These are phyloP conservation scores for Hibiscus mutabilis DNA, from an alignment of 345 rosid species.

Conservation along the genomic window DNA sequence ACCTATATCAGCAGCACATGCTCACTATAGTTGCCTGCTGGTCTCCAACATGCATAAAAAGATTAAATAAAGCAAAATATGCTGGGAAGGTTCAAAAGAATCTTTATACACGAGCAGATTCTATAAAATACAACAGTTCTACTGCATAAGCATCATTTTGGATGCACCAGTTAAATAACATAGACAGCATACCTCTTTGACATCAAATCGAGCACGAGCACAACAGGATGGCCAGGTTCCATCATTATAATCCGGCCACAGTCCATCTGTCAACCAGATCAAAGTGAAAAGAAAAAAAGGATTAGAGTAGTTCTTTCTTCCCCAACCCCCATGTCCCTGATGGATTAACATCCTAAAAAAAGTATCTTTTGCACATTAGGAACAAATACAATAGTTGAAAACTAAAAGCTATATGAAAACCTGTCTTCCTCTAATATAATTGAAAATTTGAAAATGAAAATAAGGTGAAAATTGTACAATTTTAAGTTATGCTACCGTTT, in stretches of 20 bases:
- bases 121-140: not conserved
- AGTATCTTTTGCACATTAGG: not conserved
- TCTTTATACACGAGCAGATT: not conserved
- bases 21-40: not conserved
- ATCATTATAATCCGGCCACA: conserved; percentile 97
- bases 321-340: not conserved
- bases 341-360: not conserved
- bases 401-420: not conserved
- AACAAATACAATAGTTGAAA: not conserved
- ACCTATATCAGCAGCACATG: not conserved
- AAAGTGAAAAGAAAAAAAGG: not conserved
- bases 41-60: not conserved
- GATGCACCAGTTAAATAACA: not conserved
- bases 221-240: conserved; percentile 96
- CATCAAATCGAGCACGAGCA: conserved; percentile 40
- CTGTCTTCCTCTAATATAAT: not conserved
- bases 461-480: not conserved
- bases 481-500: not conserved
- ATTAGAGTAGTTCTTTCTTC: conserved; percentile 2
- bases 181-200: conserved; percentile 47
- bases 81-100: not conserved
- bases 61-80: not conserved
- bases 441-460: not conserved
- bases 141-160: not conserved
- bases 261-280: conserved; percentile 51